Evolutionary conservation across 164 flowering plant genomes (phyloP).

Genomic region (Umbellularia californica): DNA sequence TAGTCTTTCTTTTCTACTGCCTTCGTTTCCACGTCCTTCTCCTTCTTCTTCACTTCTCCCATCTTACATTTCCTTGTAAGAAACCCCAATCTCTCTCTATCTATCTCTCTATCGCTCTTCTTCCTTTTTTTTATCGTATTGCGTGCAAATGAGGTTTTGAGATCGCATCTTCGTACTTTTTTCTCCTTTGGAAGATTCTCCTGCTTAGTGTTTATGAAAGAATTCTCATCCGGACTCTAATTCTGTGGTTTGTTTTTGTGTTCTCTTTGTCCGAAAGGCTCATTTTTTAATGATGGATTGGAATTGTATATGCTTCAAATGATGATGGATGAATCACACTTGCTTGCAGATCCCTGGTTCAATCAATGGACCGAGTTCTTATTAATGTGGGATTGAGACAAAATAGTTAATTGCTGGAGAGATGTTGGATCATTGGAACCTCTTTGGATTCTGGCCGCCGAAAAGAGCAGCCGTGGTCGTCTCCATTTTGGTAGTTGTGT

Average conservation of each 20-base stretch:
- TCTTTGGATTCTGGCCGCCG: slow-evolving; percentile 32
- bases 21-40: slow-evolving; percentile 2
- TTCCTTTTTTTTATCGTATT: background rate
- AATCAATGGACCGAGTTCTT: no score
- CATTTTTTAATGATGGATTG: no score
- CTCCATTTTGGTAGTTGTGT: slow-evolving; percentile 28
- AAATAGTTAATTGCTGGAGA: slow-evolving; percentile 3
- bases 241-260: no score
- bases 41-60: background rate
- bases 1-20: background rate
- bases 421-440: slow-evolving; percentile 68
- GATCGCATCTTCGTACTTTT: background rate
- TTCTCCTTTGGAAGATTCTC: background rate
- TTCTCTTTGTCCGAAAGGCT: no score
- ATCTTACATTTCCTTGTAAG: background rate
- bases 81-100: background rate
- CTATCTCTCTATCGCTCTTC: slow-evolving; percentile 2
- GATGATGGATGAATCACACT: background rate
- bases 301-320: background rate
- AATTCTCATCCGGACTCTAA: background rate
- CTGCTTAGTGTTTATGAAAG: background rate
- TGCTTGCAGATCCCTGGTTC: background rate
- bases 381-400: background rate
- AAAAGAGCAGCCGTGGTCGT: background rate
- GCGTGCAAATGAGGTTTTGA: slow-evolving; percentile 1